Conservation (phyloP, 805 yeast genomes). For the Tetrapisispora nanseiensis region DNA sequence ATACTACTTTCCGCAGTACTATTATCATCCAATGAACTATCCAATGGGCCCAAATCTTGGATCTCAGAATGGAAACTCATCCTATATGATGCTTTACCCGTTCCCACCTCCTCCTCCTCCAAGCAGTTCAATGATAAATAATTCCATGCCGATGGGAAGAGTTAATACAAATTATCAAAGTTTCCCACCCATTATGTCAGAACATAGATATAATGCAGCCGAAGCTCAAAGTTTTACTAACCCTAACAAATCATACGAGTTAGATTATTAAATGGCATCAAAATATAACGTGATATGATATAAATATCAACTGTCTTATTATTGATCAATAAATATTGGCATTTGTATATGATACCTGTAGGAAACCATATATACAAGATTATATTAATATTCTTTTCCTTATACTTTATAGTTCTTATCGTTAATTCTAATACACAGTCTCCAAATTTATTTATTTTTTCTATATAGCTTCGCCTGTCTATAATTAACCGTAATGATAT, state of each 20-base stretch:
- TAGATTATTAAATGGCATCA: constrained; percentile 14
- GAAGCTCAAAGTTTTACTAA: constrained; percentile 9
- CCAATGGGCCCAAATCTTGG: constrained; percentile 17
- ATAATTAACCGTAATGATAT: no score
- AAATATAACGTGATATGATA: no score
- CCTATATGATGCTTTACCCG: constrained; percentile 27
- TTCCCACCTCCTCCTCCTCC: constrained; percentile 26
- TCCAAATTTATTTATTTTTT: no score
- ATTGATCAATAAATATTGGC: no score
- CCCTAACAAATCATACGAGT: constrained; percentile 8
- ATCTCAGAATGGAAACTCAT: constrained; percentile 14
- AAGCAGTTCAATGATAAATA: constrained; percentile 14
- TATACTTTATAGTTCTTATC: no score
- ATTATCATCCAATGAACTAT: constrained; percentile 25
- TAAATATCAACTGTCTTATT: no score
- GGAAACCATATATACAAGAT: no score
- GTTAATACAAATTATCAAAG: constrained; percentile 7
- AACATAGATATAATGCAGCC: constrained; percentile 9
- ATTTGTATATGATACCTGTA: no score
- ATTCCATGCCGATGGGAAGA: constrained; percentile 10
- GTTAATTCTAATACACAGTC: no score
- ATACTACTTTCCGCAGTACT: constrained; percentile 22
- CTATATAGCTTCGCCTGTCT: no score
- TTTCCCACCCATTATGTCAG: constrained; percentile 7
- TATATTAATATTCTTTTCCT: no score